Evolutionary conservation across 2,329 filamentous ascomycete species (phyloP), one percentile per base, ranked within the genome.

Genomic region (Ceratocystis huliohia): DNA sequence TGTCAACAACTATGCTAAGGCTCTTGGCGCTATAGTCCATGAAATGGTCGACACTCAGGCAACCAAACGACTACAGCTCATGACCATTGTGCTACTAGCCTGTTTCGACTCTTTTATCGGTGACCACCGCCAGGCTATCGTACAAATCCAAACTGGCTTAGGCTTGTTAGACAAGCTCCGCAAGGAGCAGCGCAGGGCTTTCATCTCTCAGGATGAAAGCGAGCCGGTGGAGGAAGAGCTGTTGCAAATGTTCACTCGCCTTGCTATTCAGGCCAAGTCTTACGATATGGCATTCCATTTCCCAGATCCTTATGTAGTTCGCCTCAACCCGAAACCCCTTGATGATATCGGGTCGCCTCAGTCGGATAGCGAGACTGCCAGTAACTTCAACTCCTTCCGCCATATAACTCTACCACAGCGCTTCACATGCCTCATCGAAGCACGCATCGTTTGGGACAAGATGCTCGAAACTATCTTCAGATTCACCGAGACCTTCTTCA

Each of bases 261-360:
- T 86, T 1, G 83, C 83, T 1, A 84, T 86, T 56, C 84, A 86
- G 72, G 84, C 84, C 56, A 87, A 86, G 71, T 85, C 83, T 0
- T 87, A 87, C 71, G 84, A 86, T 70, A 83, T 86, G 82, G 84
- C 84, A 41, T 87, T 86, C 71, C 84, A 87, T 72, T 86, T 86
- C 68, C 84, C 84, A 0, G 78, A 83, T 37, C 83, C 84, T 0
- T 84, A 80, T 66, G 83, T 86, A 5, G 82, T 86, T 68, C 78
- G 78, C 5, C 75, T 83, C 8, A 78, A 78, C 1, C 66, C 33
- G 33, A 28, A 61, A 3, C 64, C 67, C 2, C 22, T 33, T 25
- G 28, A 28, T 1, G 64, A 65, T 30, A 56, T 28, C 7, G 41
- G 25, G 1, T 65, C 53, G 56, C 56, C 57, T 2, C 59, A 46